Conservation (phyloP, 2,329 filamentous ascomycete species). For the Aureobasidium zeae region DNA sequence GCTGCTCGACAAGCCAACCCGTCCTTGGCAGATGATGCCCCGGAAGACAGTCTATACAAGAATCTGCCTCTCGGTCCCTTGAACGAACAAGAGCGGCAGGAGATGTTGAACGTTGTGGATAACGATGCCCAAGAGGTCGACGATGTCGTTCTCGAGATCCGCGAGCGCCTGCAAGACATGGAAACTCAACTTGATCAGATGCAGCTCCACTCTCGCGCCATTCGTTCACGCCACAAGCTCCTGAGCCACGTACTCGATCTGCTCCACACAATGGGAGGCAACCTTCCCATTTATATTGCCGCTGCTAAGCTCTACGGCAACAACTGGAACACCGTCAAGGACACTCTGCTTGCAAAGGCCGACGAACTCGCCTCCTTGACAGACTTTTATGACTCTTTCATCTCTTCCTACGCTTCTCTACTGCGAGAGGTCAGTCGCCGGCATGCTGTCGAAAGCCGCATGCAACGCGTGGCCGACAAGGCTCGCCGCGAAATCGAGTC, state of each 20-base stretch:
- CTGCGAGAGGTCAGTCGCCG: slow-evolving; percentile 76
- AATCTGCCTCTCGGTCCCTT: slow-evolving; percentile 48
- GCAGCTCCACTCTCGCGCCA: slow-evolving; percentile 50
- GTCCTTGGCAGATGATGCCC: slow-evolving; percentile 39
- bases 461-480: slow-evolving; percentile 65
- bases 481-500: slow-evolving; percentile 68
- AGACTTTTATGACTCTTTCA: slow-evolving; percentile 80
- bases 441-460: slow-evolving; percentile 61
- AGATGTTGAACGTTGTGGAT: slow-evolving; percentile 74
- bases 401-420: slow-evolving; percentile 72
- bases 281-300: slow-evolving; percentile 55
- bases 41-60: slow-evolving; percentile 56
- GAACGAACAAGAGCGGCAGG: slow-evolving; percentile 62
- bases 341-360: slow-evolving; percentile 58
- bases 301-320: slow-evolving; percentile 55
- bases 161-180: slow-evolving; percentile 67
- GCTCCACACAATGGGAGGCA: slow-evolving; percentile 57
- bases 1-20: slow-evolving; percentile 33
- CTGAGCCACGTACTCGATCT: slow-evolving; percentile 55
- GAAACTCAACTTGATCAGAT: slow-evolving; percentile 60
- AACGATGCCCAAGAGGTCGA: slow-evolving; percentile 58
- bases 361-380: slow-evolving; percentile 67
- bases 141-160: slow-evolving; percentile 57
- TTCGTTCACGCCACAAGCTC: slow-evolving; percentile 47
- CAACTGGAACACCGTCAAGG: slow-evolving; percentile 65